A percentile compares a stretch with the other conserved stretches of the same genome.
phyloP scores from a whole-genome alignment of 108 stramenopile species.

The Stephanodiscus minutulus region DNA sequence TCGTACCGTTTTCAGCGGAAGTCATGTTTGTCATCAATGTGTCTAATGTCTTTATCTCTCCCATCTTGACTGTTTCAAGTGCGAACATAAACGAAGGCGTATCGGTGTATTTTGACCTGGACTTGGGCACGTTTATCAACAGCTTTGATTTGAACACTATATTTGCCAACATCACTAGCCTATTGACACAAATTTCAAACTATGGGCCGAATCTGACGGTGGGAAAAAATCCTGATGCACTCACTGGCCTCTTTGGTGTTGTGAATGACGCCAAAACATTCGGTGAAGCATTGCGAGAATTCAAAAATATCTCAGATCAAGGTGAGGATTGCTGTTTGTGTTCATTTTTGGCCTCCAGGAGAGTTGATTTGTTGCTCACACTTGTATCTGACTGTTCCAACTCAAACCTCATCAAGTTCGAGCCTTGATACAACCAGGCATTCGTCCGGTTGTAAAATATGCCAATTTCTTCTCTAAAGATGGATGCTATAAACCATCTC shows the following conservation, averaged over 20 bases:
- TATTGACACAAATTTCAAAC: background rate
- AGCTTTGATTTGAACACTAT: background rate
- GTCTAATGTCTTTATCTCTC: background rate
- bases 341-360: background rate
- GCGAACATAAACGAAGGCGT: background rate
- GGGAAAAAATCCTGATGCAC: conserved; percentile 7
- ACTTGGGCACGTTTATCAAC: conserved; percentile 13
- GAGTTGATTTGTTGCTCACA: background rate
- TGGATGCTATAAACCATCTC: conserved; percentile 13
- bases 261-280: conserved; percentile 18
- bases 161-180: conserved; percentile 4
- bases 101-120: conserved; percentile 23
- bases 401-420: conserved; percentile 9
- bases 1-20: conserved; percentile 18
- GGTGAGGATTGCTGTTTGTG: conserved; percentile 9
- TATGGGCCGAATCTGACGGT: conserved; percentile 14
- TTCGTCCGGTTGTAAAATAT: conserved; percentile 13
- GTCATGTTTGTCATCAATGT: conserved; percentile 21
- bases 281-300: background rate
- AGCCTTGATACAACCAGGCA: conserved; percentile 10
- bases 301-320: conserved; percentile 13
- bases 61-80: background rate
- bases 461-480: conserved; percentile 9
- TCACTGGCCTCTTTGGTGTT: conserved; percentile 19
- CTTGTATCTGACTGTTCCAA: background rate